These are phyloP conservation scores for Circinella umbellata DNA, from an alignment of 371 early-diverging fungal genomes.

Conservation along the genomic window DNA sequence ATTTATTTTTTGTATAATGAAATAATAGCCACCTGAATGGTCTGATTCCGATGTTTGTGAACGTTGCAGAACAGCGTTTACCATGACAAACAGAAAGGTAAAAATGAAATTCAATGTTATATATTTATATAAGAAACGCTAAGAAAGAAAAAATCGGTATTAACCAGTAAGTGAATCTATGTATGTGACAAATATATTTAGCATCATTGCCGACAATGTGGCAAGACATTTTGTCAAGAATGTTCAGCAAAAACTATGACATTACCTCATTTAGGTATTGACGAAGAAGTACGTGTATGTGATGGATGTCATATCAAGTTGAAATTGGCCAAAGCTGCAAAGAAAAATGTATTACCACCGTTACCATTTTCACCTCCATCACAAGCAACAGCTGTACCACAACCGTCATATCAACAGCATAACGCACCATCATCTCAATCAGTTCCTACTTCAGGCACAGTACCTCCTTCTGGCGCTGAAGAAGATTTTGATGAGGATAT, in stretches of 20 bases:
- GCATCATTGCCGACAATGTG: constrained; percentile 98
- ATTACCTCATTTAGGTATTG: constrained; percentile 88
- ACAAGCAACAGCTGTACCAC: background rate
- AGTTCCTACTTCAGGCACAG: background rate
- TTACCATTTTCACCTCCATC: constrained; percentile 12
- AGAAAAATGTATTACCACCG: constrained; percentile 24
- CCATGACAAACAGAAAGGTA: constrained; percentile 91
- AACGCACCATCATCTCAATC: background rate
- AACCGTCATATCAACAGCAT: background rate
- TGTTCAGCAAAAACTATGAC: constrained; percentile 89
- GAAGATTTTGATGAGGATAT: constrained; percentile 85
- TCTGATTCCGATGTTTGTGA: constrained; percentile 92
- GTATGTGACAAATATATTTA: constrained; percentile 15
- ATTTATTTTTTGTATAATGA: too few species aligned
- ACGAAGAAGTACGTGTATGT: constrained; percentile 92
- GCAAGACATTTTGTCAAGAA: constrained; percentile 88
- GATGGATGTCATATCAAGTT: constrained; percentile 84
- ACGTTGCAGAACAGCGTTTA: constrained; percentile 92
- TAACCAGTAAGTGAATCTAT: background rate
- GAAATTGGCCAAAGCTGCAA: constrained; percentile 53
- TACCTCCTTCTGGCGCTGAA: constrained; percentile 12
- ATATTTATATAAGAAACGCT: background rate
- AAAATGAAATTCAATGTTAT: background rate
- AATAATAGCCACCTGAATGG: constrained; percentile 93
- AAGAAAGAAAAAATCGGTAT: background rate